phyloP scores from a whole-genome alignment of 768 basidiomycete species.

The Fomitopsis serialis region DNA sequence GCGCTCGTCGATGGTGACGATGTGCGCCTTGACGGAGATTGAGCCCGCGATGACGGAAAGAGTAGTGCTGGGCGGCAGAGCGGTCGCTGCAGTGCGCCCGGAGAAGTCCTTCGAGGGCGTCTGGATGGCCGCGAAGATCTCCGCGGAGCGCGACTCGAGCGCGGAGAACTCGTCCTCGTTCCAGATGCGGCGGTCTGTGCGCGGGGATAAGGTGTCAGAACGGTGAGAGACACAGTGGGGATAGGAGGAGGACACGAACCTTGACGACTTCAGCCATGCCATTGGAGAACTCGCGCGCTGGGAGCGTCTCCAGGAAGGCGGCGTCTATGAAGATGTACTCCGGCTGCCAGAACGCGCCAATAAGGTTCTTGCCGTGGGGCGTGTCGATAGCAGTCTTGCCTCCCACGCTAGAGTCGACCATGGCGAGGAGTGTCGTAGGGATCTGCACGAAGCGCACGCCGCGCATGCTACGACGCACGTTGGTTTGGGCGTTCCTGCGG shows the following conservation, averaged over 20 bases:
- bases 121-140: slow-evolving; percentile 83
- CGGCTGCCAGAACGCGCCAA: slow-evolving; percentile 98
- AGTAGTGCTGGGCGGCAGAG: slow-evolving; percentile 76
- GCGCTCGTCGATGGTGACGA: slow-evolving; percentile 94
- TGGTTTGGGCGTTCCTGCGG: slow-evolving; percentile 6
- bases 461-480: slow-evolving; percentile 68
- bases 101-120: slow-evolving; percentile 56
- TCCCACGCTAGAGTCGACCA: slow-evolving; percentile 98
- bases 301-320: slow-evolving; percentile 91
- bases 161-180: slow-evolving; percentile 83
- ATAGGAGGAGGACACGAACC: slow-evolving; percentile 37
- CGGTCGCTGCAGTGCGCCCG: slow-evolving; percentile 61
- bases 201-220: neutral
- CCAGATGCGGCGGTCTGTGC: slow-evolving; percentile 97
- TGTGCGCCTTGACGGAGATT: slow-evolving; percentile 93
- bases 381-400: slow-evolving; percentile 99
- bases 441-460: slow-evolving; percentile 95
- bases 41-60: slow-evolving; percentile 90
- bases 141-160: slow-evolving; percentile 79
- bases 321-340: slow-evolving; percentile 97
- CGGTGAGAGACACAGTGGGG: neutral
- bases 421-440: slow-evolving; percentile 92
- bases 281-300: slow-evolving; percentile 91
- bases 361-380: slow-evolving; percentile 95
- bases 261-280: slow-evolving; percentile 99